Base-by-base conservation (phyloP, 192 early-diverging fungal genomes). In the Pilobolus umbonatus region DNA sequence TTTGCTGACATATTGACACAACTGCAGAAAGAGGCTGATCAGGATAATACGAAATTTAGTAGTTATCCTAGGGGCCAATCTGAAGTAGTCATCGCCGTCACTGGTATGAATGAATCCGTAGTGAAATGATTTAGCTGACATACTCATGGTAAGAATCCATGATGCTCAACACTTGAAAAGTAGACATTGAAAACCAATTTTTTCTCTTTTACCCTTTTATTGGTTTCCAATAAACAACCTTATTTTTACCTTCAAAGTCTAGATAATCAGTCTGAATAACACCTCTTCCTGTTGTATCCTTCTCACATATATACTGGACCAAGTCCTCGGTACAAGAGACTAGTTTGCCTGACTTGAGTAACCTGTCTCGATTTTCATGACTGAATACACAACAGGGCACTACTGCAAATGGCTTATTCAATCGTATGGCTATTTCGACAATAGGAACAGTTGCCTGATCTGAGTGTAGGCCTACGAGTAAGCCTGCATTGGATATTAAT, bases 361-460 rank as follows among this genome's bases (percentile, higher is more conserved):
- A 62, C 21, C 81, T 67, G 28, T 79, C 72, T 10, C 62, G 57
- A 25, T 77, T 77, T 15, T 83, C 75, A 29, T 77, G 65, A 25
- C 71, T 68, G 59, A 83, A 83, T 10, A 83, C 81, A 62, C 80
- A 81, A 38, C 81, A 83, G 8, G 81, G 81, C 5, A 83, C 71
- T 3, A 83, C 62, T 2, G 80, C 81, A 60, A 83, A 83, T 2
- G 81, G n/a, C 28, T 77, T 79, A 3, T 65, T 62, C 4, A 55
- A 34, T 31, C 51, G 44, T 31, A 83, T 35, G 0, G 80, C 81
- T 1, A 60, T 56, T 14, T 79, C 69, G 6, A 83, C 80, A 61
- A 83, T 82, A 1, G 76, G 72, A 21, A 78, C 80, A n/a, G 81
- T 83, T 0, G 81, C 81, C 55, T 81, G 77, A 52, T 83, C 81